Percentiles rank a stretch among this genome's conserved stretches.
These are phyloP conservation scores for Rhizopogon vinicolor DNA, from an alignment of 768 basidiomycete species.

Conservation along the genomic window DNA sequence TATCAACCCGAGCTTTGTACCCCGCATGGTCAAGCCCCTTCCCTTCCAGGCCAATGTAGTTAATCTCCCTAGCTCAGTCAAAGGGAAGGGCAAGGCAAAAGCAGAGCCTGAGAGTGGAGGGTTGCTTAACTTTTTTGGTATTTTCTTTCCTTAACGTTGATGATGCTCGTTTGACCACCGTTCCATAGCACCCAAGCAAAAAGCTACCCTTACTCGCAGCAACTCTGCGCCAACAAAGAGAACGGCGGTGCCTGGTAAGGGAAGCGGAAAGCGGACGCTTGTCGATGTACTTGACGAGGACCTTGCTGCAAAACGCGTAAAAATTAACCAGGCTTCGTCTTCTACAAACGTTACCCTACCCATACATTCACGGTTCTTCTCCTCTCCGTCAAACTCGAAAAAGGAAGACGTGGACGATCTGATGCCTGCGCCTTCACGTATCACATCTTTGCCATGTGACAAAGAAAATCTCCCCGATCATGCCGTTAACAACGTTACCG, in stretches of 20 bases:
- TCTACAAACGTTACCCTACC: constrained; percentile 7
- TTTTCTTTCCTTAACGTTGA: constrained; percentile 30
- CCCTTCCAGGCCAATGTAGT: constrained; percentile 26
- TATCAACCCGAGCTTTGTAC: constrained; percentile 64
- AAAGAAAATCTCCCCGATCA: constrained; percentile 42
- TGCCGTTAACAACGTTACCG: constrained; percentile 34
- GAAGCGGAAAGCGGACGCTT: constrained; percentile 75
- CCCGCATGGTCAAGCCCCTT: constrained; percentile 44
- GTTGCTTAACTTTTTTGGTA: constrained; percentile 65
- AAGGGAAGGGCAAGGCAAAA: constrained; percentile 45
- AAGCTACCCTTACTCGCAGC: constrained; percentile 18
- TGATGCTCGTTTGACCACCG: constrained; percentile 30
- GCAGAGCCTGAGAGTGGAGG: constrained; percentile 22
- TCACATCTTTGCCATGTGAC: constrained; percentile 17
- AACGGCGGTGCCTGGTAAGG: constrained; percentile 38
- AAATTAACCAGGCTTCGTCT: constrained; percentile 26
- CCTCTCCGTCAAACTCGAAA: constrained; percentile 4
- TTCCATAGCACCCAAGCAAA: constrained; percentile 20
- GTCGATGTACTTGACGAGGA: constrained; percentile 69
- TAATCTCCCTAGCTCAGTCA: constrained; percentile 25
- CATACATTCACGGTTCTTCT: constrained; percentile 37
- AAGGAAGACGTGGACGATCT: constrained; percentile 11
- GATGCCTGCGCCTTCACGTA: constrained; percentile 29
- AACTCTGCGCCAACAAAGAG: constrained; percentile 25
- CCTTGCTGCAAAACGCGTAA: constrained; percentile 46